A percentile compares a stretch with the other conserved stretches of the same genome.
phyloP scores from a whole-genome alignment of 1,284 basidiomycete genomes.

The Boletus hoseneyae region DNA sequence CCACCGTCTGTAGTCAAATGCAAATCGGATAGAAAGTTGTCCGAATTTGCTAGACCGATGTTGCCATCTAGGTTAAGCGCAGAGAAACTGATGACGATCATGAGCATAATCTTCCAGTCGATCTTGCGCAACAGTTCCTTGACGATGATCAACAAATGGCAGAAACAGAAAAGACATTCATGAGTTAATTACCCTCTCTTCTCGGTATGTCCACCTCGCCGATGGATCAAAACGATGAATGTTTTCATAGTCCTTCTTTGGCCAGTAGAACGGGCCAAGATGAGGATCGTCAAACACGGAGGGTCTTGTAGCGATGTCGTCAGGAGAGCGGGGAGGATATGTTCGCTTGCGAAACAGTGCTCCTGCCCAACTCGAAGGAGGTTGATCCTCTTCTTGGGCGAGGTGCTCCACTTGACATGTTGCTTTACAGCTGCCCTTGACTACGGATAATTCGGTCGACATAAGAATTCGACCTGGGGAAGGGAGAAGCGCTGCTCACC shows the following conservation, averaged over 20 bases:
- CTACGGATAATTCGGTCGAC: background rate
- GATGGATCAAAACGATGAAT: slow-evolving; percentile 61
- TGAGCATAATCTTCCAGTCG: slow-evolving; percentile 48
- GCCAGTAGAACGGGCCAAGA: slow-evolving; percentile 50
- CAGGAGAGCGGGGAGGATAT: background rate
- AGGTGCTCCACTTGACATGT: background rate
- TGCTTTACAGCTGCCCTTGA: background rate
- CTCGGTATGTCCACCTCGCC: slow-evolving; percentile 66
- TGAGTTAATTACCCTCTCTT: slow-evolving; percentile 49
- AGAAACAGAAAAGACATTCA: background rate
- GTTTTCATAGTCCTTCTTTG: slow-evolving; percentile 57
- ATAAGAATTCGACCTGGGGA: background rate
- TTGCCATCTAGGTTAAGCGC: slow-evolving; percentile 47
- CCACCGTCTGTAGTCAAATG: slow-evolving; percentile 54
- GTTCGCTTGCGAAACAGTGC: background rate
- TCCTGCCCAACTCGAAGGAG: background rate
- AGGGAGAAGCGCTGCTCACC: background rate
- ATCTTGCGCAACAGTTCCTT: slow-evolving; percentile 41
- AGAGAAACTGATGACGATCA: slow-evolving; percentile 47
- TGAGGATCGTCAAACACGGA: slow-evolving; percentile 58
- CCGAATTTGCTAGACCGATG: slow-evolving; percentile 62
- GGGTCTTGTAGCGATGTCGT: slow-evolving; percentile 31
- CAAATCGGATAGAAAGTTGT: slow-evolving; percentile 65
- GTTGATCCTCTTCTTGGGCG: slow-evolving; percentile 5
- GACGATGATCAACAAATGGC: background rate